Percentiles rank a stretch among this genome's conserved stretches.
Conservation (phyloP, 2,329 filamentous ascomycete species). For the Penicillium sclerotiorum region DNA sequence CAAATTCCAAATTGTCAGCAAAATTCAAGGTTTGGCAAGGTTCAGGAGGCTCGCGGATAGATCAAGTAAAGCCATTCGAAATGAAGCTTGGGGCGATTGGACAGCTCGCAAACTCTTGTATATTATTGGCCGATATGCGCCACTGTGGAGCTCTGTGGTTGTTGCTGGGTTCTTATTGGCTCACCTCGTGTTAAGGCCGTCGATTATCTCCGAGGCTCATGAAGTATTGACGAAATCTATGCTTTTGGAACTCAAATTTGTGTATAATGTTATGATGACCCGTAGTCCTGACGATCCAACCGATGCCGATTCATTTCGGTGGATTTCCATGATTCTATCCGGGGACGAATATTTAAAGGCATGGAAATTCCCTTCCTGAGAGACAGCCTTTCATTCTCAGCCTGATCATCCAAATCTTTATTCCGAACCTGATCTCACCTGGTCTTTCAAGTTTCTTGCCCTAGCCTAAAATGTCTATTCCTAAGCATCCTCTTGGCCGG, state of each 20-base stretch:
- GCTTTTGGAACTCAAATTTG: neutral
- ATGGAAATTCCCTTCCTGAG: neutral
- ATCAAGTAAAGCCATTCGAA: neutral
- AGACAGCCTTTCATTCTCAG: neutral
- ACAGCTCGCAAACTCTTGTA: slow-evolving; percentile 3
- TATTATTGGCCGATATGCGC: slow-evolving; percentile 1
- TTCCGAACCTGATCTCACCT: neutral
- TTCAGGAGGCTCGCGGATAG: neutral
- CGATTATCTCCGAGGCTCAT: neutral
- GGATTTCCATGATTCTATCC: neutral
- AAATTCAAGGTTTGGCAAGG: neutral
- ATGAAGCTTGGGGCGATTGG: slow-evolving; percentile 12
- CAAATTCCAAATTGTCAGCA: neutral
- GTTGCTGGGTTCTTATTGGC: neutral
- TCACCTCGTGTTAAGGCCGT: neutral
- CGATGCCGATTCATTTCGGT: neutral
- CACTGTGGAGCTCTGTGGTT: neutral
- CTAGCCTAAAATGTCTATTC: neutral
- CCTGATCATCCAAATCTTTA: neutral
- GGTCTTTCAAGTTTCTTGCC: neutral
- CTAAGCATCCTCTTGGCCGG: slow-evolving; percentile 18
- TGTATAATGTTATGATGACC: neutral
- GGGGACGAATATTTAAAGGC: slow-evolving; percentile 11
- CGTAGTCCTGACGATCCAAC: neutral
- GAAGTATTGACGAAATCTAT: neutral